These are phyloP conservation scores for Globisporangium alternatum DNA, from an alignment of 352 stramenopile genomes.

Conservation along the genomic window DNA sequence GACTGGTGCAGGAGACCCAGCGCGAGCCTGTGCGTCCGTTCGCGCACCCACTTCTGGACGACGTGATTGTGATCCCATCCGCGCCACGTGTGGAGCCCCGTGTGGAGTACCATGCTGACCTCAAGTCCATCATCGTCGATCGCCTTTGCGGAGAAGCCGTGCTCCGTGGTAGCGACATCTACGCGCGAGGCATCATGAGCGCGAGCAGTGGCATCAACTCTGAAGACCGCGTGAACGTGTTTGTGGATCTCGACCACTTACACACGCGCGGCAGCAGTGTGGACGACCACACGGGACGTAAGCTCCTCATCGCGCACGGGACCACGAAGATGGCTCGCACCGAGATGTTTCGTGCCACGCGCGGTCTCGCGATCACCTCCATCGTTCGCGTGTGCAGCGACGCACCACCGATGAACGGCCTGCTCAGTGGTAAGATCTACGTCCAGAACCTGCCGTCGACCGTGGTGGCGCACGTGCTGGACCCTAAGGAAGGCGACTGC, in stretches of 20 bases:
- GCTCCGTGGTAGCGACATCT: constrained; percentile 92
- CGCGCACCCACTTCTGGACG: constrained; percentile 36
- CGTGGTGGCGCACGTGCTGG: constrained; percentile 87
- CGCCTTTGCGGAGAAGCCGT: constrained; percentile 92
- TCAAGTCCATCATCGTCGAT: constrained; percentile 85
- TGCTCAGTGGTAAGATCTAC: constrained; percentile 84
- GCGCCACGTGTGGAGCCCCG: constrained; percentile 30
- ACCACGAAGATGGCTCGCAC: constrained; percentile 70
- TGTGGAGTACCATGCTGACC: constrained; percentile 23
- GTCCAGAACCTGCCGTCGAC: constrained; percentile 93
- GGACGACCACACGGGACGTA: constrained; percentile 71
- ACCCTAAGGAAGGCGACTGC: constrained; percentile 78
- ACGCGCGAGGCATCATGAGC: constrained; percentile 89
- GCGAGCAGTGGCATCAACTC: constrained; percentile 81
- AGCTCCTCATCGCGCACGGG: constrained; percentile 74
- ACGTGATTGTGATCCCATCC: constrained; percentile 74
- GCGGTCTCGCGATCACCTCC: constrained; percentile 60
- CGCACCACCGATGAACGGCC: constrained; percentile 86
- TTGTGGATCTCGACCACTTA: constrained; percentile 82
- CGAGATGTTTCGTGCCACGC: constrained; percentile 71
- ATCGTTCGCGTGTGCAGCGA: constrained; percentile 74
- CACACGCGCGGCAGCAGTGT: constrained; percentile 69
- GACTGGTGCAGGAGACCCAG: constrained; percentile 37
- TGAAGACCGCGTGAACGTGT: constrained; percentile 81
- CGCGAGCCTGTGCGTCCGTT: constrained; percentile 36